Percentiles rank a stretch among this genome's conserved stretches.
These are phyloP conservation scores for Rubus idaeus DNA, from an alignment of 306 rosid species.

Conservation along the genomic window DNA sequence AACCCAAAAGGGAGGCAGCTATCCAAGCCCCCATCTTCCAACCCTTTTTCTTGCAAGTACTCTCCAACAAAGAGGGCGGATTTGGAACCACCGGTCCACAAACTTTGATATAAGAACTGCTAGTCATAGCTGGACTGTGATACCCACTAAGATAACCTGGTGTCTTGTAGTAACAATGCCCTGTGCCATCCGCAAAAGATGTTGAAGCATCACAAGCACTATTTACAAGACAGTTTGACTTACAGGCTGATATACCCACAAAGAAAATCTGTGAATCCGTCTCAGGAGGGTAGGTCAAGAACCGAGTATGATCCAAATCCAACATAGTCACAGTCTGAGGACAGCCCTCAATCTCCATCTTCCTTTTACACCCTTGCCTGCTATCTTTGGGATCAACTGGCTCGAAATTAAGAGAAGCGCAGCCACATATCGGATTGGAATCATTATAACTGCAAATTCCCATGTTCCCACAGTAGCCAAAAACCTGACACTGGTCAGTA, in stretches of 20 bases:
- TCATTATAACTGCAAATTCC: slow-evolving; percentile 69
- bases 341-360: slow-evolving; percentile 41
- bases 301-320: slow-evolving; percentile 40
- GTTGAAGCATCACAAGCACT: slow-evolving; percentile 62
- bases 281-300: slow-evolving; percentile 56
- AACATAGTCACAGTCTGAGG: slow-evolving; percentile 47
- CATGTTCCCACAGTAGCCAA: slow-evolving; percentile 64
- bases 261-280: slow-evolving; percentile 38
- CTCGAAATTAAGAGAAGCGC: slow-evolving; percentile 68
- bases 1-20: slow-evolving; percentile 48
- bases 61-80: slow-evolving; percentile 26
- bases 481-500: slow-evolving; percentile 61
- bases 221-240: slow-evolving; percentile 52
- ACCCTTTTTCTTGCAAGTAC: slow-evolving; percentile 23
- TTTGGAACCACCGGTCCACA: slow-evolving; percentile 49
- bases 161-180: slow-evolving; percentile 54
- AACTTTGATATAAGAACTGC: slow-evolving; percentile 63
- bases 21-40: slow-evolving; percentile 50
- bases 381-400: slow-evolving; percentile 51
- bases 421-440: slow-evolving; percentile 47
- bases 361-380: slow-evolving; percentile 65
- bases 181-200: slow-evolving; percentile 59
- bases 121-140: slow-evolving; percentile 49
- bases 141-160: slow-evolving; percentile 47
- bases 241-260: slow-evolving; percentile 52